Evolutionary conservation across 768 basidiomycete genomes (phyloP).

Genomic region (Chalciporus chontae): DNA sequence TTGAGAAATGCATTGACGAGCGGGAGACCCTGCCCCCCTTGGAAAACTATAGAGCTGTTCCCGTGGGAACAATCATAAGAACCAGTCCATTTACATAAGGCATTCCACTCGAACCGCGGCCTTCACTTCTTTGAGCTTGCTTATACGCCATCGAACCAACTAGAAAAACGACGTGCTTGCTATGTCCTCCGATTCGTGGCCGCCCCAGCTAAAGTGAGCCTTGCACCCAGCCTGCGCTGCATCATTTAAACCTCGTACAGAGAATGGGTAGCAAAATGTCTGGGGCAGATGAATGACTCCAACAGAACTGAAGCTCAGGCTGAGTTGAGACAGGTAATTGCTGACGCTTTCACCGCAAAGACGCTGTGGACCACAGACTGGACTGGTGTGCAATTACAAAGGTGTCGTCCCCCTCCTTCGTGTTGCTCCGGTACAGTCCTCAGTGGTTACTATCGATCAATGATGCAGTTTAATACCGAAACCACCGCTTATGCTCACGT

Average conservation of each 20-base stretch:
- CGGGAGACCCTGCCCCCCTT: no score
- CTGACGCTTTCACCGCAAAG: conserved; percentile 82
- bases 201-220: conserved; percentile 70
- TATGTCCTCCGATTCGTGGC: conserved; percentile 81
- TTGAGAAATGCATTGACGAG: no score
- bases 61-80: conserved; percentile 20
- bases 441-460: conserved; percentile 17
- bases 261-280: conserved; percentile 92
- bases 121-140: no score
- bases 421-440: conserved; percentile 9
- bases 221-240: not conserved
- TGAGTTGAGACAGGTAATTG: conserved; percentile 96
- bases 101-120: no score
- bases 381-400: conserved; percentile 81
- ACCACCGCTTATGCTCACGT: conserved; percentile 47
- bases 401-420: conserved; percentile 40
- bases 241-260: conserved; percentile 40
- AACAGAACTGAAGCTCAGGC: conserved; percentile 87
- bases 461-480: conserved; percentile 55
- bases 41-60: not conserved
- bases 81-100: no score
- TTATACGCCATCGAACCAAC: not conserved
- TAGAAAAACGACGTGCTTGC: not conserved
- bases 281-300: conserved; percentile 85
- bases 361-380: conserved; percentile 94